Evolutionary conservation across 495 filamentous ascomycete species (phyloP), one percentile per base, ranked within the genome.

Genomic region (Bombardia bombarda): DNA sequence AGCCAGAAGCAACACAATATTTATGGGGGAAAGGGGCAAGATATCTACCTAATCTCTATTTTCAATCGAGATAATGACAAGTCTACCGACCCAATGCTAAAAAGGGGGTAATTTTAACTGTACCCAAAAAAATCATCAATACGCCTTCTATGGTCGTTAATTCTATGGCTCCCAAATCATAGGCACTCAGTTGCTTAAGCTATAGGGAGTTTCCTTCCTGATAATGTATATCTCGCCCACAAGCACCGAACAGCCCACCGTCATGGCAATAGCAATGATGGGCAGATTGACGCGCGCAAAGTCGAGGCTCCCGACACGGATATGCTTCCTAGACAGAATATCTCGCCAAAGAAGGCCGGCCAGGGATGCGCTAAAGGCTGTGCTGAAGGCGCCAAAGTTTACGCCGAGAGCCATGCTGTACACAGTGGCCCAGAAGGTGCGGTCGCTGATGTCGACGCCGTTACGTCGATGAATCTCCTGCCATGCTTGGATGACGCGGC

Each of bases 311-410:
- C 66, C 52, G 1, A 84, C 74, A 25, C 58, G 67, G 38, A 84
- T 83, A 40, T 78, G 70, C 50, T 84, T 84, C 26, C 77, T 67
- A 4, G 53, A 56, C 4, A 84, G 68, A 31, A 84, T 84, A 50
- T 82, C 74, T 3, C 78, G 65, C 80, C 80, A 84, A 4, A 83
- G 61, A 10, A 84, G 58, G 2, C 80, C 80, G 33, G 80, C 80
- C 16, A 84, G 61, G 7, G 79, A 80, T 7, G 78, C 80, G 47
- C 74, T 80, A 54, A 84, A 80, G 0, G 78, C 75, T 2, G 73
- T 73, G 58, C 77, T 80, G 53, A 83, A 84, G 12, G 80, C 80
- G 32, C 80, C 80, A 45, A 72, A 83, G 58, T 84, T 84, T 50
- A 83, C 77, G 16, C 79, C 78, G 5, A 84, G 53, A 0, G 80